Base-by-base conservation (phyloP, 2,329 filamentous ascomycete genomes). In the Sporothrix brunneoviolacea region DNA sequence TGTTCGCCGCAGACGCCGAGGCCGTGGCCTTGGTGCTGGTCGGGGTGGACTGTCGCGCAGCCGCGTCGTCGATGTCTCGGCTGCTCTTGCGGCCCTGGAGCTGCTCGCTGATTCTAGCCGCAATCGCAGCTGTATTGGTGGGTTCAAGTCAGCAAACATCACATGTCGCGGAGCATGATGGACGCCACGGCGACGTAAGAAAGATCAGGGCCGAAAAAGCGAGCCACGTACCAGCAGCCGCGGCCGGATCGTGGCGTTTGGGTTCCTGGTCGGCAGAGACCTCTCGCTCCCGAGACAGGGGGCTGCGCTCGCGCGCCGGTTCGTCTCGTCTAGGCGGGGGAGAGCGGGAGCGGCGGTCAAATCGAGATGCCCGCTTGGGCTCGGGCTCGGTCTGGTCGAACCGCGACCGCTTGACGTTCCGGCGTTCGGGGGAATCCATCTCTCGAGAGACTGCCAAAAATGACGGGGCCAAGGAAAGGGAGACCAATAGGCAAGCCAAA, bases 301-400 rank as follows among this genome's bases (percentile, higher is more conserved):
- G 91, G 66, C 90, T 96, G 59, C 91, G 86, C 60, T 88, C 89
- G 64, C 91, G 83, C 59, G 77, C 73, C 40, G 79, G 70, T 55
- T 94, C 88, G 22, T 81, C 74, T 59, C 83, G 80, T 61, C 81
- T 77, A 22, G 76, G 69, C 22, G 81, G 78, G 19, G 90, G 90
- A 28, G 90, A 95, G 58, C 89, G 86, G 52, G 93, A 97, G 61
- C 93, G 86, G 61, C 91, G 83, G 70, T 96, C 91, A 68, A 95
- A 96, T 65, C 91, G 82, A 44, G 90, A 94, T 38, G 78, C 64
- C 59, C 83, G 77, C 62, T 83, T 84, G 51, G 86, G 82, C 63
- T 93, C 88, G 6, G 87, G 83, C 65, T 91, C 88, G 41, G 83
- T 93, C 68, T 94, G 88, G 65, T 97, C 91, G 69, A 97, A 96